phyloP scores from a whole-genome alignment of 768 basidiomycete species.

The Pleurotus ostreatus region DNA sequence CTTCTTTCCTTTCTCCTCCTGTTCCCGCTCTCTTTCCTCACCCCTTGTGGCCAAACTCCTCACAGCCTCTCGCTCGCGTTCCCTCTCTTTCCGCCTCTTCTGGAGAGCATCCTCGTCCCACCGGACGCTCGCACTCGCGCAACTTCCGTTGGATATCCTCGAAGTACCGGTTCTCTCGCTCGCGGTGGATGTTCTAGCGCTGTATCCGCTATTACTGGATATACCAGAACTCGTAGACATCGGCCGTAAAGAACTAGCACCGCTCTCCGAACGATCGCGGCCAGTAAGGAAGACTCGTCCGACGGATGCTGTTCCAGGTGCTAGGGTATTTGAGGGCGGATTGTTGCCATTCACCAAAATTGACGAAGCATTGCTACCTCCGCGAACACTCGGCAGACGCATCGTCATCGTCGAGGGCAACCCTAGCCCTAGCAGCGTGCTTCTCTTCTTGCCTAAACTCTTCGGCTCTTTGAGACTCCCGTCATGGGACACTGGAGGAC shows the following conservation, averaged over 20 bases:
- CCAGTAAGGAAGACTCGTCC: conserved; percentile 23
- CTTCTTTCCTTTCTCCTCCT: conserved; percentile 14
- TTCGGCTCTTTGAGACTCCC: conserved; percentile 20
- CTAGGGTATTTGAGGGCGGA: background rate
- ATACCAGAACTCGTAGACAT: conserved; percentile 35
- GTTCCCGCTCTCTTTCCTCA: conserved; percentile 20
- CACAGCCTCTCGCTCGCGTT: conserved; percentile 33
- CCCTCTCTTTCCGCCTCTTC: conserved; percentile 40
- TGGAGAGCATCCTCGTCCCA: conserved; percentile 50
- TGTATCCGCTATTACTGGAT: conserved; percentile 24
- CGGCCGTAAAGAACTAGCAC: conserved; percentile 40
- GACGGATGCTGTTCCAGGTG: conserved; percentile 27
- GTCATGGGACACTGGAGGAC: conserved; percentile 18
- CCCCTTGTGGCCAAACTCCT: conserved; percentile 17
- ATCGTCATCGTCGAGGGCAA: conserved; percentile 48
- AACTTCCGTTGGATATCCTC: conserved; percentile 33
- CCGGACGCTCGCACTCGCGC: conserved; percentile 36
- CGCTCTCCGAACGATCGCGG: conserved; percentile 5
- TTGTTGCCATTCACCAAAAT: conserved; percentile 12
- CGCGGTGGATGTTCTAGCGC: background rate
- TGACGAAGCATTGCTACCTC: conserved; percentile 34
- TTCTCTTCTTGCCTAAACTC: conserved; percentile 53
- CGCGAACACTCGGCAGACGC: conserved; percentile 37
- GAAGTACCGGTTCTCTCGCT: conserved; percentile 22
- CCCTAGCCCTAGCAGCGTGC: conserved; percentile 59